Evolutionary conservation across 306 rosid genomes (phyloP).

Genomic region (Aeschynomene evenia): DNA sequence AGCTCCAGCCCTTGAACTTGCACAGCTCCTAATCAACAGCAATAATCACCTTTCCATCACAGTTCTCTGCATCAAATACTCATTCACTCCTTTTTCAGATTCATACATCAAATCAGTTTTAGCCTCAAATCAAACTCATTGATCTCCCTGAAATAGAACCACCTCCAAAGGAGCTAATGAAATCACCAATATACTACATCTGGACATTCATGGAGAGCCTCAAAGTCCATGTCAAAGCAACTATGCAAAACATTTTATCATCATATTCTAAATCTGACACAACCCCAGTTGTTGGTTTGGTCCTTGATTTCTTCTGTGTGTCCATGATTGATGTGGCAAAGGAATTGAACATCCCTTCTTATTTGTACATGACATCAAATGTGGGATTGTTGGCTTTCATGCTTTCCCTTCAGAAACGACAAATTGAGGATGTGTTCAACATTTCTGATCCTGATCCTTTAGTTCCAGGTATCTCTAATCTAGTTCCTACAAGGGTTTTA

Average conservation of each 20-base stretch:
- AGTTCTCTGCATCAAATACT: neutral
- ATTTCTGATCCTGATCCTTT: slow-evolving; percentile 35
- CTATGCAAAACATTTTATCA: neutral
- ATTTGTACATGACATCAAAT: slow-evolving; percentile 43
- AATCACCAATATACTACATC: neutral
- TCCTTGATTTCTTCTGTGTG: slow-evolving; percentile 56
- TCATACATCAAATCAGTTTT: neutral
- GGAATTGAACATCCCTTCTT: slow-evolving; percentile 49
- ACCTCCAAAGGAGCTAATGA: no score
- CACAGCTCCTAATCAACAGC: neutral
- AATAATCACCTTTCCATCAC: neutral
- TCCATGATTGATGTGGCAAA: slow-evolving; percentile 49
- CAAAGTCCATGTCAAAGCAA: neutral
- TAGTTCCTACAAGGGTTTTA: slow-evolving; percentile 41
- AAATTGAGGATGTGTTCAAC: slow-evolving; percentile 28
- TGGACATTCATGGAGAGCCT: neutral
- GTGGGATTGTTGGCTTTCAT: slow-evolving; percentile 38
- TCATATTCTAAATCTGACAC: neutral
- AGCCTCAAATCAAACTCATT: no score
- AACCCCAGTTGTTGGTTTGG: slow-evolving; percentile 14
- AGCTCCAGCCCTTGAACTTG: neutral
- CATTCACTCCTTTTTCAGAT: neutral
- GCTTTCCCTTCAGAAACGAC: slow-evolving; percentile 35
- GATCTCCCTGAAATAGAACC: no score
- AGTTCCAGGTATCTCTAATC: slow-evolving; percentile 42